A percentile compares a stretch with the other conserved stretches of the same genome.
phyloP scores from a whole-genome alignment of 441 rosid species.

The Melastoma candidum region DNA sequence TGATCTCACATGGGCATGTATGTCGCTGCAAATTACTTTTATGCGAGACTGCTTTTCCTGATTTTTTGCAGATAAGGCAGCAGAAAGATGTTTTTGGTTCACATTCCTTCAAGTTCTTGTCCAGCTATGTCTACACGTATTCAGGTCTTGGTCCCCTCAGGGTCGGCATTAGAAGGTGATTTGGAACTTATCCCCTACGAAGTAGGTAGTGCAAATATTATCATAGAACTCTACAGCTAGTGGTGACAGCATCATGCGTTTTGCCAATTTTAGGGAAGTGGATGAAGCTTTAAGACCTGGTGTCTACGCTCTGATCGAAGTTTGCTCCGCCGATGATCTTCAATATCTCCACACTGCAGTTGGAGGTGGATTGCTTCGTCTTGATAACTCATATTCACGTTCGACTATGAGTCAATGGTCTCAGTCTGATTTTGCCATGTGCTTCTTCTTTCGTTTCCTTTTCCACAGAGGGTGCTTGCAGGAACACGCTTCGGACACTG shows the following conservation, averaged over 20 bases:
- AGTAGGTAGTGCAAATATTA: too few species aligned
- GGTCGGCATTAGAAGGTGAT: constrained; percentile 66
- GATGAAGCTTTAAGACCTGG: constrained; percentile 87
- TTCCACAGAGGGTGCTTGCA: constrained; percentile 85
- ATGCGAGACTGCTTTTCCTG: constrained; percentile 14
- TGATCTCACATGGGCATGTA: too few species aligned
- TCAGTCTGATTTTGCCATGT: background rate
- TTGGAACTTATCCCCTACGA: too few species aligned
- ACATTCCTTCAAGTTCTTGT: constrained; percentile 74
- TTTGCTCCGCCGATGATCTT: constrained; percentile 69
- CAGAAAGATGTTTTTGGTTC: constrained; percentile 62
- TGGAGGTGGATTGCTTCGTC: constrained; percentile 48
- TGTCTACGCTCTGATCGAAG: constrained; percentile 77
- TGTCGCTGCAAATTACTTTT: constrained; percentile 1
- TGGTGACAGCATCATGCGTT: too few species aligned
- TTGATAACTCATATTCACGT: background rate
- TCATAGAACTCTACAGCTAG: too few species aligned
- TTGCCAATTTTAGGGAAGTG: constrained; percentile 52
- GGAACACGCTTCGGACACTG: constrained; percentile 60
- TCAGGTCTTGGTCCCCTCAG: constrained; percentile 66
- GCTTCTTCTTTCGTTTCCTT: constrained; percentile 13
- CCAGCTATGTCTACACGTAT: constrained; percentile 65
- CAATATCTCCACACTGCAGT: constrained; percentile 73
- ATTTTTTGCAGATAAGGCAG: constrained; percentile 57
- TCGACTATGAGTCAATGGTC: background rate